Evolutionary conservation across 1,284 basidiomycete species (phyloP).

Genomic region (Heterobasidion irregulare): DNA sequence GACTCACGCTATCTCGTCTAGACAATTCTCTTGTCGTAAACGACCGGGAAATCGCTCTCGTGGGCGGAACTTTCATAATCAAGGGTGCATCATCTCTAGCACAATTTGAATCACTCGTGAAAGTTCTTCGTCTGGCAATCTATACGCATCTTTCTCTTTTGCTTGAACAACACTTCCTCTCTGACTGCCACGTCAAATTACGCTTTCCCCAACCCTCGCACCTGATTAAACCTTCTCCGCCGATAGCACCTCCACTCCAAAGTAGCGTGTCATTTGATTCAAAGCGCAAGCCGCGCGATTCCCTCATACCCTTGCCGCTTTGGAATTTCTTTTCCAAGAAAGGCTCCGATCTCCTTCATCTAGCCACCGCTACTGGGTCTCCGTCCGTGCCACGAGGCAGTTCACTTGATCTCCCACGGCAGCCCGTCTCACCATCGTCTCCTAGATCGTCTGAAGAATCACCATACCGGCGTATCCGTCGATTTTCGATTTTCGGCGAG

Average conservation of each 20-base stretch:
- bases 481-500: slow-evolving; percentile 39
- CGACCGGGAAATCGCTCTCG: slow-evolving; percentile 22
- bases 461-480: slow-evolving; percentile 22
- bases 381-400: slow-evolving; percentile 19
- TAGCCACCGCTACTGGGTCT: slow-evolving; percentile 22
- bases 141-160: slow-evolving; percentile 51
- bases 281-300: slow-evolving; percentile 16
- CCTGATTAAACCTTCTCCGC: slow-evolving; percentile 13
- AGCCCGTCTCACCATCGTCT: slow-evolving; percentile 8
- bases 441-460: slow-evolving; percentile 19
- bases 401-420: slow-evolving; percentile 29
- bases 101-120: slow-evolving; percentile 36
- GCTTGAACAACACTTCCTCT: slow-evolving; percentile 54
- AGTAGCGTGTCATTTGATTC: too few species aligned
- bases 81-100: slow-evolving; percentile 31
- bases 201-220: slow-evolving; percentile 27
- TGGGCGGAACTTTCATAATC: slow-evolving; percentile 55
- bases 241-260: not conserved
- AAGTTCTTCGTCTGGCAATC: slow-evolving; percentile 43
- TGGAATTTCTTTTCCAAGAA: slow-evolving; percentile 37
- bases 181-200: slow-evolving; percentile 39
- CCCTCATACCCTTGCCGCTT: slow-evolving; percentile 22
- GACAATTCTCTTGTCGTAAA: slow-evolving; percentile 12
- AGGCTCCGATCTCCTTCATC: slow-evolving; percentile 25
- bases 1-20: not conserved